Base-by-base conservation (phyloP, 805 yeast species). In the Hanseniaspora thailandica region DNA sequence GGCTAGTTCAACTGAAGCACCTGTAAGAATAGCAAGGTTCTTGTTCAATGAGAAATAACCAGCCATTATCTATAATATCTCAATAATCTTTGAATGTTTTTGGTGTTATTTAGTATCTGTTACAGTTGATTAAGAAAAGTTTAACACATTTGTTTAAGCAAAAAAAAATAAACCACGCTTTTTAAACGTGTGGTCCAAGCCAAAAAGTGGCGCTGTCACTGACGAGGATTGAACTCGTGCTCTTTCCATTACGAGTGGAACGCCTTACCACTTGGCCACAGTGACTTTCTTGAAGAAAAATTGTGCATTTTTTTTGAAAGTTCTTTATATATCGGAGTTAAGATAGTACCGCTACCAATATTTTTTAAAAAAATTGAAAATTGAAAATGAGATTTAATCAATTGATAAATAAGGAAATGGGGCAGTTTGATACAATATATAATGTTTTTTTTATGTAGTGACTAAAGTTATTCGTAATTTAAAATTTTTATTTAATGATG, bases 201-300 rank as follows among this genome's bases (percentile, higher is more conserved):
- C n/a, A 39, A 39, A 39, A 9, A 17, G 17, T 20, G 52, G 20
- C 5, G 6, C 28, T 73, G 76, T 76, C 76, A 67, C 69, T 75
- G 72, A 72, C 69, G 76, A 76, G 76, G 71, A 68, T 72, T 72
- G 76, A 73, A 72, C 76, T 75, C 75, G 68, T 70, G 76, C 67
- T 72, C 76, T 54, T 59, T 57, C 57, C 60, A 58, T 58, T 58
- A 58, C 60, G 60, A 58, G 60, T 58, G 60, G 57, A 57, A 52
- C 55, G 60, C 59, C 59, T 57, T 55, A 57, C 76, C 76, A 71
- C 76, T 72, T 72, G 76, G 76, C 76, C 76, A 73, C 72, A 71
- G 69, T 66, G 75, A 74, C 75, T 56, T 36, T 25, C 5, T 34
- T 25, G 20, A 36, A 35, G 35, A 17, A 43, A 43, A 43, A 43